Evolutionary conservation across 2,329 filamentous ascomycete species (phyloP), one percentile per base, ranked within the genome.

Genomic region (Fusarium virguliforme): DNA sequence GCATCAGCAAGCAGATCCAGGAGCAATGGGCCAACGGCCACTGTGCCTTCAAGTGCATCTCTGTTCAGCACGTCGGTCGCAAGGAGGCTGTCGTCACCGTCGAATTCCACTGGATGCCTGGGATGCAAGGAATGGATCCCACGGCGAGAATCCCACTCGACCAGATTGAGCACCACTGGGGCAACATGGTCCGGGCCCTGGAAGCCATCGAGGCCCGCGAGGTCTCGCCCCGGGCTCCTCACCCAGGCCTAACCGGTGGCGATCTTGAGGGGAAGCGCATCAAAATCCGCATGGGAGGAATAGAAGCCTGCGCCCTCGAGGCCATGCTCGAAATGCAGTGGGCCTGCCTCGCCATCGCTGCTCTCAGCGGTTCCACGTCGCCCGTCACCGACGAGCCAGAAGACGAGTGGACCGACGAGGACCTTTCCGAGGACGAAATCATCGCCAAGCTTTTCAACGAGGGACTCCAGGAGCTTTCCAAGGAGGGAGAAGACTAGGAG

Each of bases 91-190:
- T 30, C n/a, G 57, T 60, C 8, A 30, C 22, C 4, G 24, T 60
- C 2, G 37, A 60, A 9, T 66, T 66, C 28, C 53, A 51, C 12
- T 65, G 59, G 58, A 65, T 65, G 59, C 51, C 43, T 3, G 22
- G 22, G 22, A 24, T 24, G 22, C 22, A 24, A 24, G 22, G 22
- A 24, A 24, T 24, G 22, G 22, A 24, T 24, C 22, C 22, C 22
- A 24, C 22, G 22, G 22, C 22, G 22, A 24, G 22, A 24, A 24
- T 24, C 22, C 22, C 22, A 24, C 22, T 24, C 22, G 22, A 24
- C 22, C 22, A 24, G 22, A 24, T 24, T 24, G 22, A 24, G 22
- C 22, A 24, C 22, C 40, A 62, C 24, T n/a, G 35, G 8, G 26
- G n/a, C 4, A 53, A 43, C 8, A 58, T 63, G 54, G 13, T 30